Evolutionary conservation across 2,329 filamentous ascomycete species (phyloP), one percentile per base, ranked within the genome.

Genomic region (Aureobasidium namibiae): DNA sequence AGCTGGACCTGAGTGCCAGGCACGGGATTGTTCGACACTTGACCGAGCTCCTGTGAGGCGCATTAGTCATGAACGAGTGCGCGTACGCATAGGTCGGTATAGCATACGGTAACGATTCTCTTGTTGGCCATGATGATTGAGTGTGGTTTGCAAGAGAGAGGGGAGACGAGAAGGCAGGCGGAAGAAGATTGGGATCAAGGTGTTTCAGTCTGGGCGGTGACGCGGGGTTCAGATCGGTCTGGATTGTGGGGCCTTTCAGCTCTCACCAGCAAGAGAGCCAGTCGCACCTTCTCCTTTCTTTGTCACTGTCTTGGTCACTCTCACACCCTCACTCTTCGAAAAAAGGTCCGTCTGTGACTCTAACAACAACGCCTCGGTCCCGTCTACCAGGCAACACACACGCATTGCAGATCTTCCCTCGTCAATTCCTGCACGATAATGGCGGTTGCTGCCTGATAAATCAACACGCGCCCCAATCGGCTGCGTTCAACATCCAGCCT

Each of bases 1-100:
- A 86, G 76, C 60, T 73, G 74, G 63, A 86, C 79, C 16, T 69
- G 76, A 65, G 84, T 81, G 53, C 84, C 84, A 24, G 74, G 67
- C 2, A 82, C 81, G 34, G 84, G 82, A 38, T 75, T 76, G 46
- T 72, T 72, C 24, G 75, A 78, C 65, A 85, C 75, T 64, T 87
- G 84, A n/a, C 69, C 72, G 57, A 85, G 75, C 72, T 87, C 85
- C 85, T 87, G 65, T 6, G n/a, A 21, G 21, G 13, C 10, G 24
- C 24, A 46, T 66, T 50, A 50, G 48, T 24, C 13, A 7, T 29
- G 21, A 44, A 11, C 34, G 46, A 13, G 21, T 23, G 45, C 29
- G 26, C 26, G 26, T n/a, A n/a, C n/a, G n/a, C 41, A 46, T 24
- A 8, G 23, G 18, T 26, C 41, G n/a, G n/a, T 39, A 7, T 11